A percentile compares a stretch with the other conserved stretches of the same genome.
Evolutionary conservation across 805 yeast species (phyloP).

Genomic region (Starmerella potacharoeniae): DNA sequence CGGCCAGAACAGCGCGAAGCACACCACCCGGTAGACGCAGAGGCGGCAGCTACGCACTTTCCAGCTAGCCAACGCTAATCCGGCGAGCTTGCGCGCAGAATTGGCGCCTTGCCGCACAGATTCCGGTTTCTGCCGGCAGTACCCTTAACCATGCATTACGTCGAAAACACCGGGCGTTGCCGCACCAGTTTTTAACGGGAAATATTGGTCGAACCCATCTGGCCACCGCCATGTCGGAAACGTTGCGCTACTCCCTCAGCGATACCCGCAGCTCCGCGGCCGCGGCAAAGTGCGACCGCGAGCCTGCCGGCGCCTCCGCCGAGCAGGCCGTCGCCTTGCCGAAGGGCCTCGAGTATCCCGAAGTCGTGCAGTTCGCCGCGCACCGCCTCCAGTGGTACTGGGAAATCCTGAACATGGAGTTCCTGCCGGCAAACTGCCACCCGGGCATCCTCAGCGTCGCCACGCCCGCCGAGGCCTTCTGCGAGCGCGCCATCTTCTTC

Average conservation of each 20-base stretch:
- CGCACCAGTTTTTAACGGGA: not conserved
- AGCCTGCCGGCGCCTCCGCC: not conserved
- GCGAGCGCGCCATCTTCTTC: not conserved
- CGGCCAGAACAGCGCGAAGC: too few species aligned
- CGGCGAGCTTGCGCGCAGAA: not conserved
- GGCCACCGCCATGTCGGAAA: not conserved
- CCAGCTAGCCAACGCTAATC: too few species aligned
- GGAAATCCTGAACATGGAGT: constrained; percentile 1
- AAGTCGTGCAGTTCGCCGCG: not conserved
- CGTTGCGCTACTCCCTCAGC: not conserved
- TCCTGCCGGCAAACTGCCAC: constrained; percentile 1
- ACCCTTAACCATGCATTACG: constrained; percentile 2
- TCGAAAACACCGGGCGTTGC: not conserved
- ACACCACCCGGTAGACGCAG: too few species aligned
- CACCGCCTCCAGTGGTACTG: not conserved
- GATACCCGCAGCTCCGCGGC: not conserved
- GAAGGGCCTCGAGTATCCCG: not conserved
- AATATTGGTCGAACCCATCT: not conserved
- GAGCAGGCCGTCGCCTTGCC: not conserved
- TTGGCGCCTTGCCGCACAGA: not conserved
- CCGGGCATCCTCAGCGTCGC: not conserved
- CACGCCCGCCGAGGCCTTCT: not conserved
- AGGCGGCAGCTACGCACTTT: too few species aligned
- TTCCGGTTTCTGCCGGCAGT: not conserved
- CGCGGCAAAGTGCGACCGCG: not conserved